Percentiles rank a stretch among this genome's conserved stretches.
Evolutionary conservation across 1,284 basidiomycete genomes (phyloP).

Genomic region (Ganoderma lingzhi): DNA sequence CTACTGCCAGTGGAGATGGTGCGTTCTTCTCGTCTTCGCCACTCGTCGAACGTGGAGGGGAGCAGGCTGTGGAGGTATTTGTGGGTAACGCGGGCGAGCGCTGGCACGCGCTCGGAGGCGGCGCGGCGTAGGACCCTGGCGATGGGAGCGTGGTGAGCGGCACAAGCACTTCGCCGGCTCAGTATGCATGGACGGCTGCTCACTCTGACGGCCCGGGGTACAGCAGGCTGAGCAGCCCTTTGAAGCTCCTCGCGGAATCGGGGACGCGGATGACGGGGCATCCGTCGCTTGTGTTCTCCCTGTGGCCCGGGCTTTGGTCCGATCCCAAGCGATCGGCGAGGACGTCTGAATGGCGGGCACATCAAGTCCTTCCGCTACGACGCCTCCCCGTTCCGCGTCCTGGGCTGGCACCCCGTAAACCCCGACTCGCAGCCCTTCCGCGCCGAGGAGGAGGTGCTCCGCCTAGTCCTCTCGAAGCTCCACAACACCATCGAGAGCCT

Average conservation of each 20-base stretch:
- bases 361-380: background rate
- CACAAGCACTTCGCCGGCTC: background rate
- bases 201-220: conserved; percentile 4
- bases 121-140: conserved; percentile 2
- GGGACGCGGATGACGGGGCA: background rate
- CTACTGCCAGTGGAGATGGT: background rate
- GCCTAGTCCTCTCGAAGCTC: background rate
- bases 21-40: background rate
- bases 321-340: conserved; percentile 1
- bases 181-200: background rate
- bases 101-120: background rate
- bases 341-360: conserved; percentile 5
- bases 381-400: background rate
- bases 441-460: background rate
- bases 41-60: conserved; percentile 7
- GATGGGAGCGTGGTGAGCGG: background rate
- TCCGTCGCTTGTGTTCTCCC: background rate
- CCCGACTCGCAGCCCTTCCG: background rate
- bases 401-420: background rate
- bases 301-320: background rate
- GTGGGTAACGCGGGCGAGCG: background rate
- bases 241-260: conserved; percentile 3
- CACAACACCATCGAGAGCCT: background rate
- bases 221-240: background rate
- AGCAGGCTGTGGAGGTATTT: conserved; percentile 1